Evolutionary conservation across 148 eudicot genomes (phyloP), one percentile per base, ranked within the genome.

Genomic region (Beta vulgaris): DNA sequence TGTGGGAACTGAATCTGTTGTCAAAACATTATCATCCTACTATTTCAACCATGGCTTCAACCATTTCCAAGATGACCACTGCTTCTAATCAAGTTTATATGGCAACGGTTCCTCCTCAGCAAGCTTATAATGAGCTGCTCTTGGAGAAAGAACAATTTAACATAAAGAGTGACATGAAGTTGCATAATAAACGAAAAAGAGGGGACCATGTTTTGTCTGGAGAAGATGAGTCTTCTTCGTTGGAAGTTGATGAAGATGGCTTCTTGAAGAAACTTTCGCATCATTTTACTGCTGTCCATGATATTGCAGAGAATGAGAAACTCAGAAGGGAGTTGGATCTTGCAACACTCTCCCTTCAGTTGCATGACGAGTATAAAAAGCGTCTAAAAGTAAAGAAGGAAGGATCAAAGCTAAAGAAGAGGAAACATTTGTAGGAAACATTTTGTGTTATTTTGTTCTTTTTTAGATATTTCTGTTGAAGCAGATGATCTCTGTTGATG

Each of bases 1-100:
- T 95, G 32, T 95, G 98, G 97, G 98, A 95, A 80, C 88, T 95
- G 9, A 87, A 88, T 83, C 88, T 95, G 51, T 73, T 95, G 68
- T 75, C 84, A 0, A 90, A 89, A 75, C 98, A 95, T 79, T 92
- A 87, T 78, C 93, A 92, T 82, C 98, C 97, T 11, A 60, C 91
- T 42, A 85, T 95, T 35, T 85, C 90, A 21, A 80, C 91, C 35
- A 80, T 89, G 67, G 97, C 97, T n/a, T 85, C 93, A 16, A 85
- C 75, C 74, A 91, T 95, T 57, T 81, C 93, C 42, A 85, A 81
- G 48, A 78, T 95, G 77, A 78, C 74, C 65, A 53, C 86, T 32
- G 54, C 79, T 48, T 83, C 85, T 11, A 86, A 83, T 72, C 97
- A 95, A 82, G 86, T 87, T 32, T 85, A 80, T 79, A 82, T 83